Evolutionary conservation across 805 yeast species (phyloP), one percentile per base, ranked within the genome.

Genomic region (Maudiozyma serrabonitensis): DNA sequence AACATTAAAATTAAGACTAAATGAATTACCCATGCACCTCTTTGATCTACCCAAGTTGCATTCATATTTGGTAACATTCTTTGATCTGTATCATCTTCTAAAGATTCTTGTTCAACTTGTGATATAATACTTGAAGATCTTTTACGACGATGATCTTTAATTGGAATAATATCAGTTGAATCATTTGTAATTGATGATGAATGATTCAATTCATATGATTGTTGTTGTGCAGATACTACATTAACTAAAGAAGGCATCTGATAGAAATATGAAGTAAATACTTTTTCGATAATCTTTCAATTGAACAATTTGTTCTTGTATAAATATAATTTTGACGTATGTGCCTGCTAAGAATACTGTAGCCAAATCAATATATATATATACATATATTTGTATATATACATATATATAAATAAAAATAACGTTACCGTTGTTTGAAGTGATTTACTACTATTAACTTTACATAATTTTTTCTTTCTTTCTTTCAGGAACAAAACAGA

Each of bases 21-120:
- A 68, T 91, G 99, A 50, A 91, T 83, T 31, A 83, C 73, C 98
- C 99, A 93, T 1, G 98, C 98, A 45, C 95, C 99, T 60, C 91
- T 88, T 60, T 81, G 84, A 64, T 89, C 87, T 34, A 93, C 96
- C 99, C 99, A 91, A 57, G 83, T 83, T 32, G 97, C 97, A 65
- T 93, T 93, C 69, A 88, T 75, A 61, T 91, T 91, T 26, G 95
- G 91, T 56, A 85, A 80, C 47, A 90, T 73, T 48, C 84, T 83
- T 69, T 91, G 98, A 64, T 91, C 99, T 59, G 83, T 87, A 65
- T 84, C 87, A 41, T 90, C 95, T 57, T 91, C 97, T 59, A 87
- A 78, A 18, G 89, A 82, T 63, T 91, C 99, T 16, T 93, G 95
- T 63, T 87, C 91, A 48, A 91, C 85, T 62, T 90, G 96, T 43